Evolutionary conservation across 257 asterid species (phyloP).

Genomic region (Fraxinus pennsylvanica): DNA sequence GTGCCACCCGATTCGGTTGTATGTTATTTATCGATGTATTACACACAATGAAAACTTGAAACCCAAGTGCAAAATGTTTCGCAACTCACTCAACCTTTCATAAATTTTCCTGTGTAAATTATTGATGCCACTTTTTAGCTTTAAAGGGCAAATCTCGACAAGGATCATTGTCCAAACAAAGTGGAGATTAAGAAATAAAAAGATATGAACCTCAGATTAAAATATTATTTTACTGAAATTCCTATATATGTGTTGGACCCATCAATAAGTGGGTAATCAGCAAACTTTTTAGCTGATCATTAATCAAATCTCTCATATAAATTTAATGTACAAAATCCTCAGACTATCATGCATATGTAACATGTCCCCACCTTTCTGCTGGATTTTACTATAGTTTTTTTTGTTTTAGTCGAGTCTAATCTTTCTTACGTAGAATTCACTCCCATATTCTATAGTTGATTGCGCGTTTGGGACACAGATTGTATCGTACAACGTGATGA

Average conservation of each 20-base stretch:
- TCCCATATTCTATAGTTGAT: too few species aligned
- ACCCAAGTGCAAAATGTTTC: neutral
- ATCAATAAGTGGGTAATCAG: slow-evolving; percentile 23
- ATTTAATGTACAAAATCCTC: neutral
- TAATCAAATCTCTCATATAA: neutral
- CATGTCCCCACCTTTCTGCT: too few species aligned
- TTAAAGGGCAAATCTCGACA: slow-evolving; percentile 3
- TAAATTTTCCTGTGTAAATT: neutral
- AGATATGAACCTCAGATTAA: neutral
- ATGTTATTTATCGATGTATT: too few species aligned
- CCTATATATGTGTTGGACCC: neutral
- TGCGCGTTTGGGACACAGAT: too few species aligned
- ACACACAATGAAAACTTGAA: neutral
- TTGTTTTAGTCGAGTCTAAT: too few species aligned
- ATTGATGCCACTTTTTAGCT: slow-evolving; percentile 1
- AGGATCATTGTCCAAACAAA: neutral
- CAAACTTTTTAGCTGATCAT: slow-evolving; percentile 6
- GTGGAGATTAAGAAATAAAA: too few species aligned
- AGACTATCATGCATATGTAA: neutral
- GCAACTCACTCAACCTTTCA: neutral
- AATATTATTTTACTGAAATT: neutral
- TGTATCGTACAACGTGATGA: too few species aligned
- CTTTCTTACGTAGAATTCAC: too few species aligned
- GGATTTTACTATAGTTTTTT: too few species aligned
- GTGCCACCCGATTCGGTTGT: too few species aligned